Base-by-base conservation (phyloP, 2,329 filamentous ascomycete species). In the Diaporthe sp. region DNA sequence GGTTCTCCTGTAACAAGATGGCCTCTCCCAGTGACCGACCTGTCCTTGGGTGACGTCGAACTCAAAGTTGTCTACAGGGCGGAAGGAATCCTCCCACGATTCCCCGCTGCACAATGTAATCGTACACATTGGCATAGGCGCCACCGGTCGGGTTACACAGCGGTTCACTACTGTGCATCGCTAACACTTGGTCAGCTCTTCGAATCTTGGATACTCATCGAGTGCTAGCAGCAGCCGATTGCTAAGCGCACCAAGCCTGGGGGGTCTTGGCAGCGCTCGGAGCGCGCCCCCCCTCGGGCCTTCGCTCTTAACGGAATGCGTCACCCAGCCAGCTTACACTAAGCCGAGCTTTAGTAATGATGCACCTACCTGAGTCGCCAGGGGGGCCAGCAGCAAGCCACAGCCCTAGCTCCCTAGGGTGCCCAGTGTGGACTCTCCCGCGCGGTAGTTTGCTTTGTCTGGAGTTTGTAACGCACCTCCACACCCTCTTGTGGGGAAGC, bases 291-390 rank as follows among this genome's bases (percentile, higher is more conserved):
- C 6, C 25, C 38, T 71, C 69, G 69, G 69, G n/a, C 35, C 28
- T 61, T 71, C 69, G 69, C 69, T 42, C 12, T 25, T 35, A 30
- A 28, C 13, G 45, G 47, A n/a, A 25, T 38, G 22, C 47, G 9
- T 67, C 28, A 12, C 42, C 61, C 12, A 28, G 22, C 61, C 30
- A 19, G 61, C 45, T n/a, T 7, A 7, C 42, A 4, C 4, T 60
- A n/a, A 45, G 60, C 25, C n/a, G n/a, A 13, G 19, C 57, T 10
- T 60, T 60, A 60, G 57, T 60, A 60, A 54, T 47, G 47, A 68
- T 40, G 47, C 33, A 25, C 22, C 2, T 5, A n/a, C n/a, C n/a
- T n/a, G n/a, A 28, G 45, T 9, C 52, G 64, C n/a, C 42, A 67
- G n/a, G n/a, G n/a, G n/a, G n/a, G n/a, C n/a, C n/a, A n/a, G n/a